phyloP scores from a whole-genome alignment of 129 eudicot species.

The Arctium minus region DNA sequence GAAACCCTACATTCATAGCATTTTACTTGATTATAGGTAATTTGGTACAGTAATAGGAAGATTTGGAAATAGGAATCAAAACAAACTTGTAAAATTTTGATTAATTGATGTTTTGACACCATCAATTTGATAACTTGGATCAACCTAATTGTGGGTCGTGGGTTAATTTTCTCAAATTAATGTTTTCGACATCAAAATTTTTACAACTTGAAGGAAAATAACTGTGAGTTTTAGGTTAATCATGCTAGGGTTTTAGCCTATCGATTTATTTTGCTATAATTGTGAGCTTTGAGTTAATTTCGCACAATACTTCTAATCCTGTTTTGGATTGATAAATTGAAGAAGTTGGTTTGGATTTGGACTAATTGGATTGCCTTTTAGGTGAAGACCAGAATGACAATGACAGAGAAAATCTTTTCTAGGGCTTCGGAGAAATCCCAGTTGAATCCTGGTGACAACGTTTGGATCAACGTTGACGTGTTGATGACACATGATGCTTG shows the following conservation, averaged over 20 bases:
- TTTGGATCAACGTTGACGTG: slow-evolving; percentile 78
- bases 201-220: not conserved
- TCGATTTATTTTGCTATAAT: not conserved
- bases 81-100: no score
- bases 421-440: slow-evolving; percentile 72
- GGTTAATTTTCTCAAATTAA: not conserved
- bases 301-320: no score
- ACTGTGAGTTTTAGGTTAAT: not conserved
- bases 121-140: not conserved
- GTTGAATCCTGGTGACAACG: slow-evolving; percentile 82
- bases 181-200: not conserved
- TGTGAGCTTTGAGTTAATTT: not conserved
- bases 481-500: slow-evolving; percentile 97
- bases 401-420: slow-evolving; percentile 87
- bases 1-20: no score
- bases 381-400: slow-evolving; percentile 90
- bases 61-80: no score
- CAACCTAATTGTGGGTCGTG: not conserved
- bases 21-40: no score
- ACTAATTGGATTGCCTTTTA: slow-evolving; percentile 5
- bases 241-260: not conserved
- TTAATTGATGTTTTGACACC: not conserved
- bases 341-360: not conserved
- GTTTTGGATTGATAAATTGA: no score
- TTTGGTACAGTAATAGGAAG: no score